phyloP scores from a whole-genome alignment of 2,329 filamentous ascomycete species.

The Ophiostoma triangulosporum region DNA sequence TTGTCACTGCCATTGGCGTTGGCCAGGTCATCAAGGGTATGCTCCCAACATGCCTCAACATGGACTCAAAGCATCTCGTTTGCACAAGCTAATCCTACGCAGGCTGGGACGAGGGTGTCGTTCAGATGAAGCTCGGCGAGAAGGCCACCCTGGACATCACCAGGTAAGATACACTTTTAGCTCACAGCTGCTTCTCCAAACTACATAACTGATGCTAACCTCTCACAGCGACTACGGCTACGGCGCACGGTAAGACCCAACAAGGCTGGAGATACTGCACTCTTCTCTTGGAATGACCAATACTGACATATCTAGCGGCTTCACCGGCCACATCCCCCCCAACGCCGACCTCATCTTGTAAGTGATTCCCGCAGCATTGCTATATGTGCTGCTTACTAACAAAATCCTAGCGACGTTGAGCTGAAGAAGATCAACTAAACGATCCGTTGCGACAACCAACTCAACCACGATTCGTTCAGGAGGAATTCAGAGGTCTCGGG shows the following conservation, averaged over 20 bases:
- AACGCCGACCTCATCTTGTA: constrained; percentile 73
- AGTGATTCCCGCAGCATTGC: too few relatives aligned
- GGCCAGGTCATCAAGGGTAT: constrained; percentile 78
- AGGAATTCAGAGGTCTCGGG: not conserved
- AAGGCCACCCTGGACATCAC: constrained; percentile 75
- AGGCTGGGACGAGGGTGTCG: constrained; percentile 81
- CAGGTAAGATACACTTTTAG: constrained; percentile 35
- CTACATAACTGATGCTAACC: not conserved
- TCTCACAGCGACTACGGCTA: constrained; percentile 45
- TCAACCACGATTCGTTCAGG: not conserved
- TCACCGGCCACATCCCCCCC: constrained; percentile 63
- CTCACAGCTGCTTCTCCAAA: not conserved
- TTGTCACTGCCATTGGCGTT: constrained; percentile 65
- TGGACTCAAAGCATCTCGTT: too few relatives aligned
- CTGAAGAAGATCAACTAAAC: constrained; percentile 21
- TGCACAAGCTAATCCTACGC: not conserved
- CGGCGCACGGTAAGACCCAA: constrained; percentile 39
- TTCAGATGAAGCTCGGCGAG: constrained; percentile 79
- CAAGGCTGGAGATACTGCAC: too few relatives aligned
- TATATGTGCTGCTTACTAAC: constrained; percentile 13
- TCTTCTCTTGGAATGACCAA: not conserved
- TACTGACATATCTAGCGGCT: constrained; percentile 44
- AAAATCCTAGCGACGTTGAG: constrained; percentile 20
- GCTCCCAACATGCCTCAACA: too few relatives aligned
- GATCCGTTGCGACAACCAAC: not conserved